phyloP scores from a whole-genome alignment of 2,329 filamentous ascomycete species.

The Colletotrichum sp. region DNA sequence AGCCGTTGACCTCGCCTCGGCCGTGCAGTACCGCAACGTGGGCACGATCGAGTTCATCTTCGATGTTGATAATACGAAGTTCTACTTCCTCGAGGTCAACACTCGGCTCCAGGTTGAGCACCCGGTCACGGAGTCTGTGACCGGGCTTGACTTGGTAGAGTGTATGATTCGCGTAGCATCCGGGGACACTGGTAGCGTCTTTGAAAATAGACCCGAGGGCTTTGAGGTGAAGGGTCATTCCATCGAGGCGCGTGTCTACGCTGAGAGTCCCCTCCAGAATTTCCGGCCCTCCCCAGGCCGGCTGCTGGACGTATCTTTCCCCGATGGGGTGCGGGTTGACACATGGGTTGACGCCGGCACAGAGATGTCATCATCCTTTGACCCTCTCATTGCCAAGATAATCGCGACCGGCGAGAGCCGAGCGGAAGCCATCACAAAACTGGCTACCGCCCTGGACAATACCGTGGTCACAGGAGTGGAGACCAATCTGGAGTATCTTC shows the following conservation, averaged over 20 bases:
- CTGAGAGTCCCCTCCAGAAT: conserved; percentile 67
- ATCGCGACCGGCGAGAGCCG: conserved; percentile 68
- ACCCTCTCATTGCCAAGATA: conserved; percentile 78
- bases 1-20: conserved; percentile 38
- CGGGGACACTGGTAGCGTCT: conserved; percentile 43
- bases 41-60: conserved; percentile 52
- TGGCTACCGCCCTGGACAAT: conserved; percentile 63
- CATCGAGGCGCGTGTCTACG: conserved; percentile 75
- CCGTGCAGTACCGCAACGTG: conserved; percentile 42
- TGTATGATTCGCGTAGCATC: conserved; percentile 36
- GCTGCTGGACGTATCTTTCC: conserved; percentile 66
- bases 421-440: conserved; percentile 65
- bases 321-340: conserved; percentile 65
- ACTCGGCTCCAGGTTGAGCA: conserved; percentile 55
- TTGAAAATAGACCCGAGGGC: not conserved
- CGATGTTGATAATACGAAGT: conserved; percentile 37
- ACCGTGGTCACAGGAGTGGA: conserved; percentile 33
- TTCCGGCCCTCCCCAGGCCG: conserved; percentile 72
- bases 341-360: conserved; percentile 73
- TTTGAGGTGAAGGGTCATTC: conserved; percentile 63
- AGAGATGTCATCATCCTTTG: conserved; percentile 75
- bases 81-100: conserved; percentile 55
- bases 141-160: conserved; percentile 40
- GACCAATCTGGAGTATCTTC: conserved; percentile 38
- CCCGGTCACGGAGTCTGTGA: conserved; percentile 42